Evolutionary conservation across 164 flowering plant genomes (phyloP), one percentile per base, ranked within the genome.

Genomic region (Protea cynaroides): DNA sequence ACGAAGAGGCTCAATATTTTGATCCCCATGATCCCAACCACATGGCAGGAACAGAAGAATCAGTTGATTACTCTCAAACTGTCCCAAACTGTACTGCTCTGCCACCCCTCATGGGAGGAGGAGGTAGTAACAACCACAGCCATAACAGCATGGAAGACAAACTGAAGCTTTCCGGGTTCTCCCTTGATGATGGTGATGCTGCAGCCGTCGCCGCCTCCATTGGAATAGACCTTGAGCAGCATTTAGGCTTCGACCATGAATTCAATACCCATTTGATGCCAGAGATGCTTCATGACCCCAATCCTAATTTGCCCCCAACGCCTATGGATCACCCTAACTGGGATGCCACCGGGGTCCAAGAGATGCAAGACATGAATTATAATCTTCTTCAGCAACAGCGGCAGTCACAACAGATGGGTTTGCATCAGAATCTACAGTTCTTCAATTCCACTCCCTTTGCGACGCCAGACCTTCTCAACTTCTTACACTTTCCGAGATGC

Each of bases 401-500:
- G 1, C 61, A 74, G 21, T 64, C 44, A n/a, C 71, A 29, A 4
- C 17, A 56, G 25, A 63, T 68, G 5, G 71, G 73, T 24, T 50
- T 69, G 38, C 76, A 69, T 7, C 49, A 65, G 8, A 61, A 70
- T 25, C 71, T 70, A 37, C 77, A 77, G 3, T 65, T 56, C 64
- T 73, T 75, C 69, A 70, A 64, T 64, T 58, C 81, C 14, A 36
- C 73, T 50, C 51, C 75, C 17, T 64, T 46, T 21, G 44, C 74
- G 19, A 64, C 86, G 8, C 81, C 88, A 0, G 84, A 83, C 71
- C 86, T 84, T 61, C 81, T 85, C 64, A 80, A 82, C 59, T 80
- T 85, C 44, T 55, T 87, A 29, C 83, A 82, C 58, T 46, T 81
- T 23, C 85, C 89, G 7, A 71, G 76, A 59, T 83, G 77, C 74